Evolutionary conservation across 305 asterid species (phyloP).

Genomic region (Stenogyne calaminthoides): DNA sequence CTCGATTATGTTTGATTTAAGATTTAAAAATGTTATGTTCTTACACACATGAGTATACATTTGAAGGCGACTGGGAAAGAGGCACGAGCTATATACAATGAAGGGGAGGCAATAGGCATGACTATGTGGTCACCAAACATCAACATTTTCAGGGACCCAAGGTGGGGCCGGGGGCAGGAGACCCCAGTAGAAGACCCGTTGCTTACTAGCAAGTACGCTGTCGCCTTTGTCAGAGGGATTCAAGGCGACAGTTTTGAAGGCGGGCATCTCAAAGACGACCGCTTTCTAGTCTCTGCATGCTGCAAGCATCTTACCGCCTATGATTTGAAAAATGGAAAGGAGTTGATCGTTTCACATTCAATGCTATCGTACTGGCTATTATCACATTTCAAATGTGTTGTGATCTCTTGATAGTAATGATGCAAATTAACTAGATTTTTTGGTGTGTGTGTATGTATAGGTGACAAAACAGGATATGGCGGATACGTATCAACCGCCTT

Average conservation of each 20-base stretch:
- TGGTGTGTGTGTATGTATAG: constrained; percentile 19
- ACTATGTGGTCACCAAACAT: constrained; percentile 64
- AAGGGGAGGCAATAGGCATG: constrained; percentile 54
- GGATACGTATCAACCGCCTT: constrained; percentile 53
- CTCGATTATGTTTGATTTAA: neutral
- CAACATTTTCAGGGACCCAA: constrained; percentile 52
- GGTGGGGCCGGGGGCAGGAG: constrained; percentile 69
- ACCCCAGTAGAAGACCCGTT: constrained; percentile 60
- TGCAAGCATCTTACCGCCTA: constrained; percentile 67
- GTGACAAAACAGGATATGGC: constrained; percentile 52
- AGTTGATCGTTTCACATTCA: constrained; percentile 48
- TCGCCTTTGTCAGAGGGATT: constrained; percentile 52
- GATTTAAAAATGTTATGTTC: neutral
- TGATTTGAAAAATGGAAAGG: constrained; percentile 63
- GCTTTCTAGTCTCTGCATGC: constrained; percentile 52
- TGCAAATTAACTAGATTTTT: neutral
- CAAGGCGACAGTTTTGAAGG: constrained; percentile 49
- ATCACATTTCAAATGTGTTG: neutral
- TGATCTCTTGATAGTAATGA: neutral
- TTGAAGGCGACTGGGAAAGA: constrained; percentile 48
- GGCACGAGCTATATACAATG: constrained; percentile 58
- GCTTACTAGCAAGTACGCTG: constrained; percentile 45
- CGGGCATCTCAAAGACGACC: constrained; percentile 37
- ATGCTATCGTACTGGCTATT: constrained; percentile 42
- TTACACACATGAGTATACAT: neutral